Base-by-base conservation (phyloP, 768 basidiomycete genomes). In the Multifurca ochricompacta region DNA sequence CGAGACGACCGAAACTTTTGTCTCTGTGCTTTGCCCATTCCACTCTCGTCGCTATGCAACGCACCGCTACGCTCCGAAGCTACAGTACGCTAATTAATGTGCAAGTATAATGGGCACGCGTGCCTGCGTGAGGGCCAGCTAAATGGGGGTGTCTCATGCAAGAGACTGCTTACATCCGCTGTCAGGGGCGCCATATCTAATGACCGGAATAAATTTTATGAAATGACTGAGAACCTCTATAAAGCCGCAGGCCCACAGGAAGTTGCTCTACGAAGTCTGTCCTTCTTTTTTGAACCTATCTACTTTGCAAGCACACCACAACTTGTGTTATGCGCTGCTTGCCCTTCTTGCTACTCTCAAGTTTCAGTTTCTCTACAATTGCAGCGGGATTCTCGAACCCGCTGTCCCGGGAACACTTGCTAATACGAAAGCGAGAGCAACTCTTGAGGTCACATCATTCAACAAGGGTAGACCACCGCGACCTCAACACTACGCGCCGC, bases 11-110 rank as follows among this genome's bases (percentile, higher is more conserved):
- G 18, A 5, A n/a, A 5, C 9, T 7, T 11, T 51, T 51, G 41
- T 41, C 19, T 50, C 16, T 41, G 1, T 13, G 19, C 13, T 19
- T 23, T 36, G 2, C 25, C 4, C 11, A n/a, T n/a, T 14, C 6
- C 48, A 13, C 27, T 16, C 11, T n/a, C 18, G 51, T 52, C 51
- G 51, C 51, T 44, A 52, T 25, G 51, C 51, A 45, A 52, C 51
- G 4, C 27, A 3, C 14, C 31, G 19, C 25, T 25, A 34, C 19
- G n/a, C 30, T 28, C 39, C 13, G 30, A 46, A 16, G 31, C n/a
- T n/a, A n/a, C n/a, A n/a, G n/a, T n/a, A n/a, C n/a, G n/a, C n/a
- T n/a, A n/a, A n/a, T n/a, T n/a, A n/a, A n/a, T n/a, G n/a, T n/a
- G n/a, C n/a, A n/a, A n/a, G n/a, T n/a, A n/a, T n/a, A n/a, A n/a